Base-by-base conservation (phyloP, 2,329 filamentous ascomycete genomes). In the Xylariaceae sp. region DNA sequence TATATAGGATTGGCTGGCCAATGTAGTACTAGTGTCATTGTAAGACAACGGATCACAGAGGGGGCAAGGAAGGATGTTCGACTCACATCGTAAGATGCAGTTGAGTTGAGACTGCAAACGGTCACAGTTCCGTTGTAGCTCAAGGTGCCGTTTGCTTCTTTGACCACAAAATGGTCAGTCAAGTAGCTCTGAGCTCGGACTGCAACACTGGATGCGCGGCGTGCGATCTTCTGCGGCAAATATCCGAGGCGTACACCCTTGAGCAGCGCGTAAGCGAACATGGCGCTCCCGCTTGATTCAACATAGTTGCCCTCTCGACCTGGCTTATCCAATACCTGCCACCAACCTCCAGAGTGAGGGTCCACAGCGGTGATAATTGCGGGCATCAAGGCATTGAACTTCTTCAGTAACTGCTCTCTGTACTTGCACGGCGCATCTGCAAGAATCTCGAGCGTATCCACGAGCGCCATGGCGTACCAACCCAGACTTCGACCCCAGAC, bases 81-180 rank as follows among this genome's bases (percentile, higher is more conserved):
- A 62, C 65, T 63, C 34, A 67, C 65, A 19, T 67, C 66, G 52
- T 70, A 73, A 1, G 57, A 61, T 1, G 72, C 72, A 2, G 64
- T 73, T 42, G 72, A 74, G 59, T 74, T 73, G 31, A 74, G 60
- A 46, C 71, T 74, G 58, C 71, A 73, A 6, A 73, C 71, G 1
- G 66, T 47, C 4, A 74, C 71, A 0, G 72, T 73, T 40, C 67
- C 67, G 46, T 71, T 66, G 34, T 66, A 73, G 3, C 68, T 63
- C 3, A 67, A 33, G 31, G 60, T 63, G 11, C 60, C 59, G 19
- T 68, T 60, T 10, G 47, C 47, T 31, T 67, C 59, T 12, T 52
- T 43, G 4, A 64, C 59, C n/a, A 68, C 59, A 40, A 66, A 67
- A 3, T 55, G 52, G 1, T 57, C 22, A 9, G 61, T 62, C 43